Conservation (phyloP, 805 yeast species). For the Schwanniomyces polymorphus region DNA sequence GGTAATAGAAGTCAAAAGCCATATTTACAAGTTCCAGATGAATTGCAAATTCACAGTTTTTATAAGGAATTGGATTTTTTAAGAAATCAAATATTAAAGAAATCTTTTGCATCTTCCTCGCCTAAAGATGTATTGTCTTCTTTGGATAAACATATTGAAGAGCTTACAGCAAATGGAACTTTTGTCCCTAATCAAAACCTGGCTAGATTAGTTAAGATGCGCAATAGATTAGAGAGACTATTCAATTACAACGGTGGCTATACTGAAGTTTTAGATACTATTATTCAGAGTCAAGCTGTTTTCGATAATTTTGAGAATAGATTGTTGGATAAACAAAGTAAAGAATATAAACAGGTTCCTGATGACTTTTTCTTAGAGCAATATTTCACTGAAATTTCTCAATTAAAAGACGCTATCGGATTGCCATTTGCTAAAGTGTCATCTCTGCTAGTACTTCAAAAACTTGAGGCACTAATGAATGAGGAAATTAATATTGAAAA, state of each 20-base stretch:
- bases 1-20: neutral
- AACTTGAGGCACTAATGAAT: conserved; percentile 13
- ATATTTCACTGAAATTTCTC: conserved; percentile 26
- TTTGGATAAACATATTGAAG: conserved; percentile 15
- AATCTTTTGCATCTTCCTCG: conserved; percentile 4
- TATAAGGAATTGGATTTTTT: conserved; percentile 17
- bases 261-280: conserved; percentile 56
- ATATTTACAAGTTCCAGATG: conserved; percentile 16
- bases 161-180: conserved; percentile 1
- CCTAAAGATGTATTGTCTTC: conserved; percentile 12
- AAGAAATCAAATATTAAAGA: conserved; percentile 15
- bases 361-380: conserved; percentile 34
- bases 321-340: neutral
- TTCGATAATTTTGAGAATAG: conserved; percentile 44
- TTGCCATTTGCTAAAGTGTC: conserved; percentile 14
- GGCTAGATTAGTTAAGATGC: conserved; percentile 13
- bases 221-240: conserved; percentile 19
- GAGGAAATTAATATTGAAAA: conserved; percentile 15
- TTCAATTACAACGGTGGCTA: conserved; percentile 58
- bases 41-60: conserved; percentile 11
- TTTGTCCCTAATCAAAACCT: conserved; percentile 6
- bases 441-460: conserved; percentile 12
- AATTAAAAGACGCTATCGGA: conserved; percentile 18
- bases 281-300: conserved; percentile 48
- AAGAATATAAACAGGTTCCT: conserved; percentile 28